Evolutionary conservation across 768 basidiomycete species (phyloP).

Genomic region (Ramaria rubella): DNA sequence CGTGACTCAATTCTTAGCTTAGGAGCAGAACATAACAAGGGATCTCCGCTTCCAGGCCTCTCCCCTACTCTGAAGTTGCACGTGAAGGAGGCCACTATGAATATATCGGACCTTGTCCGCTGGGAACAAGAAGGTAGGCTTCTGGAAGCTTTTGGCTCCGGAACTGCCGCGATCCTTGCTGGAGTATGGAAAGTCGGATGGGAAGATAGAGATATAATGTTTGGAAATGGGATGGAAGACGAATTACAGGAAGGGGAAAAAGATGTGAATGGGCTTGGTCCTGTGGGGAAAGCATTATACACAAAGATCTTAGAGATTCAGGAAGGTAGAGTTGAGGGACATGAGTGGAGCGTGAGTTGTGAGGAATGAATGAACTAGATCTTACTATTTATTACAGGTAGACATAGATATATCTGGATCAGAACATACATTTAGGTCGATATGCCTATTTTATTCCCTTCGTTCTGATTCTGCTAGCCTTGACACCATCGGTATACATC

Average conservation of each 20-base stretch:
- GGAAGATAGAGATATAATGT: conserved; percentile 45
- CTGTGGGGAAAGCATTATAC: conserved; percentile 63
- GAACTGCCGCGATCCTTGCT: conserved; percentile 75
- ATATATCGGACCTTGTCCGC: conserved; percentile 46
- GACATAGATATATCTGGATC: background rate
- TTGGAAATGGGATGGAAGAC: conserved; percentile 34
- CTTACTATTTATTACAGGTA: background rate
- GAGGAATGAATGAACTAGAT: too few relatives aligned
- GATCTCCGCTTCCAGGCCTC: conserved; percentile 32
- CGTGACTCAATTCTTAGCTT: conserved; percentile 78
- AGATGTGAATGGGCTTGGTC: conserved; percentile 41
- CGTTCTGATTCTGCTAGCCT: too few relatives aligned
- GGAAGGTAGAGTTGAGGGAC: conserved; percentile 54
- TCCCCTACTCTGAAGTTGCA: conserved; percentile 40
- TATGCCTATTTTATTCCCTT: too few relatives aligned
- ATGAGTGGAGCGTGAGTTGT: conserved; percentile 54
- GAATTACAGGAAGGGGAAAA: conserved; percentile 21
- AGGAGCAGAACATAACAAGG: conserved; percentile 50
- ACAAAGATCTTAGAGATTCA: conserved; percentile 72
- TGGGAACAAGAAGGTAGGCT: conserved; percentile 53
- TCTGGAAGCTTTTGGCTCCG: conserved; percentile 78
- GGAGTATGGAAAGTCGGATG: conserved; percentile 71
- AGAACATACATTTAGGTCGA: too few relatives aligned
- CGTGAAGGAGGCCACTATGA: conserved; percentile 53
- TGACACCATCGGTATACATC: background rate